phyloP scores from a whole-genome alignment of 2,329 filamentous ascomycete genomes.

The Colletotrichum sp. region DNA sequence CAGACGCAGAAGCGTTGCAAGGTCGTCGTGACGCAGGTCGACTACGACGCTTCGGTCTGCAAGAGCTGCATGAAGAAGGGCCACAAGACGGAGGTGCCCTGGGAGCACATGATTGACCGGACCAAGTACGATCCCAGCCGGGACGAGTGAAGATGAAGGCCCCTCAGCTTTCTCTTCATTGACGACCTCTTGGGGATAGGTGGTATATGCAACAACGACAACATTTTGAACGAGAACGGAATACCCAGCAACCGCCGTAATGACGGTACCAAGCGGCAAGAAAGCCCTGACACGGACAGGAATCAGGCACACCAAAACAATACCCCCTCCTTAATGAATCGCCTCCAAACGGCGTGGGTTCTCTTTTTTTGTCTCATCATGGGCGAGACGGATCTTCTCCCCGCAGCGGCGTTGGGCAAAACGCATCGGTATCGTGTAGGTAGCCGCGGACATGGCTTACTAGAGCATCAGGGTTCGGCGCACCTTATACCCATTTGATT shows the following conservation, averaged over 20 bases:
- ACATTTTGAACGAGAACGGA: not conserved
- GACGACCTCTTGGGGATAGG: not conserved
- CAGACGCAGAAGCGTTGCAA: slow-evolving; percentile 21
- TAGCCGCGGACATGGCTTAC: not conserved
- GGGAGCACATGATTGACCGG: not conserved
- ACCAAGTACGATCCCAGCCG: not conserved
- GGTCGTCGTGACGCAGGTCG: slow-evolving; percentile 16
- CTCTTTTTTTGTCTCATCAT: not conserved
- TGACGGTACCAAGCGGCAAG: not conserved
- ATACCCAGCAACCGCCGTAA: not conserved
- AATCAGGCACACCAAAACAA: not conserved
- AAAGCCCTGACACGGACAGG: not conserved
- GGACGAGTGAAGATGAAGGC: not conserved
- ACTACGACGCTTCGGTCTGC: slow-evolving; percentile 15
- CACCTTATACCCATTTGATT: slow-evolving; percentile 20
- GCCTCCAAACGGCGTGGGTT: not conserved
- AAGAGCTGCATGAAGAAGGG: slow-evolving; percentile 4
- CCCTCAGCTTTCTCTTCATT: not conserved
- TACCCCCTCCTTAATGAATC: not conserved
- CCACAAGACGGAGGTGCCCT: not conserved
- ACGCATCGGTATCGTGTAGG: not conserved
- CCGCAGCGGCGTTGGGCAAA: not conserved
- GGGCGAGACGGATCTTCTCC: not conserved
- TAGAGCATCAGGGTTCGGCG: slow-evolving; percentile 2
- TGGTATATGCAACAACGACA: not conserved